Evolutionary conservation across 768 basidiomycete species (phyloP).

Genomic region (Leccinum boreale): DNA sequence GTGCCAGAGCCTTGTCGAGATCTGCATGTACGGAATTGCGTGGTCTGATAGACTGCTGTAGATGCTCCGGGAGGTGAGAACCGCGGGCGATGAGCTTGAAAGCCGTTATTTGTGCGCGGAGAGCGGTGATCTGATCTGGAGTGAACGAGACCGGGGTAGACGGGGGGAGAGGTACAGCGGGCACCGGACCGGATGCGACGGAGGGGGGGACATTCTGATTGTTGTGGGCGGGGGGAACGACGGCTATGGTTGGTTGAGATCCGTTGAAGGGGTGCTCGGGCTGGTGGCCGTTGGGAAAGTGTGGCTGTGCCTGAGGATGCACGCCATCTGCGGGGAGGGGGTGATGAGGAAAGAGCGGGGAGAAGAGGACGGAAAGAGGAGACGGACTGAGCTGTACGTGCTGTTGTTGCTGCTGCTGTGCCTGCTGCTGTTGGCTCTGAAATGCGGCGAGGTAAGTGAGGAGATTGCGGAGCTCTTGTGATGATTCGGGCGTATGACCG

Average conservation of each 20-base stretch:
- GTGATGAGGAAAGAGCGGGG: constrained; percentile 18
- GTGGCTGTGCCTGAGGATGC: constrained; percentile 30
- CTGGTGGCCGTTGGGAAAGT: constrained; percentile 46
- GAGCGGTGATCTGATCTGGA: constrained; percentile 64
- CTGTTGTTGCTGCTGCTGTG: constrained; percentile 28
- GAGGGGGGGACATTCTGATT: constrained; percentile 34
- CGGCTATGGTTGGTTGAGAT: not conserved
- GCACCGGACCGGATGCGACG: constrained; percentile 49
- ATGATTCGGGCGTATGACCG: constrained; percentile 45
- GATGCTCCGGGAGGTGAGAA: constrained; percentile 60
- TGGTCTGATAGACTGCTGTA: constrained; percentile 69
- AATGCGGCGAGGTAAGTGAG: constrained; percentile 36
- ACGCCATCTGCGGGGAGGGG: constrained; percentile 28
- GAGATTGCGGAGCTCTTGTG: constrained; percentile 41
- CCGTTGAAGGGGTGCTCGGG: constrained; percentile 26
- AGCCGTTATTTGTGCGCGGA: constrained; percentile 81
- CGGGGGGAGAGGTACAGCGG: constrained; percentile 50
- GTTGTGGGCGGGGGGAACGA: constrained; percentile 31
- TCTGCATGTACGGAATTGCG: constrained; percentile 59
- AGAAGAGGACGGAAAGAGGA: not conserved
- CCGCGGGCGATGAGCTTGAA: constrained; percentile 71
- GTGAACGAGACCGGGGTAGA: constrained; percentile 79
- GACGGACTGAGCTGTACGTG: constrained; percentile 33
- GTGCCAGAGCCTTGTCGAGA: constrained; percentile 62
- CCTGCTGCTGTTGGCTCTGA: constrained; percentile 24